phyloP scores from a whole-genome alignment of 805 yeast genomes.

The Pichia gijzeniarum region DNA sequence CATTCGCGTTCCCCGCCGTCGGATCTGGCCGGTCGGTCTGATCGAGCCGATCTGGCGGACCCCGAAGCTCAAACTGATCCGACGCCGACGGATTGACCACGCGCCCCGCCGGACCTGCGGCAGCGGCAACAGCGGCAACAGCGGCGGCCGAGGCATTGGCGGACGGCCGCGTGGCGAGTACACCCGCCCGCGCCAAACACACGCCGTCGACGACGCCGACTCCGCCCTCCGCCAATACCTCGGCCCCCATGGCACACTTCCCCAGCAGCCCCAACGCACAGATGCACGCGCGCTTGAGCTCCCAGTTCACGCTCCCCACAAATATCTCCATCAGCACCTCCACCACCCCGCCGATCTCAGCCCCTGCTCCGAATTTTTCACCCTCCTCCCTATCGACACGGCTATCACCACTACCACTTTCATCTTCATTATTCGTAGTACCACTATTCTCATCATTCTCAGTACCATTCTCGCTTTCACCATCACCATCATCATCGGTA shows the following conservation, averaged over 20 bases:
- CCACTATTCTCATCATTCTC: neutral
- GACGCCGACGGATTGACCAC: too few relatives aligned
- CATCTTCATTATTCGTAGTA: neutral
- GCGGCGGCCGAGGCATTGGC: too few relatives aligned
- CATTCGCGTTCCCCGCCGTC: too few relatives aligned
- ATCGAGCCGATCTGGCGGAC: too few relatives aligned
- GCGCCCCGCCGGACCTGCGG: neutral
- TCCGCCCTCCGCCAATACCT: neutral
- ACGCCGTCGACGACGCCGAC: neutral
- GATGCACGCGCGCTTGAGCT: neutral
- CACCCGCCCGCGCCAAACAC: neutral
- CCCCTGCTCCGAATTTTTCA: neutral
- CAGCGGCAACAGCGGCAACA: neutral
- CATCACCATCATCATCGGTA: neutral
- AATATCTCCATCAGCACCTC: conserved; percentile 1
- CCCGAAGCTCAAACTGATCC: too few relatives aligned
- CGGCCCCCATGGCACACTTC: neutral
- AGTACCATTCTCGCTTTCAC: neutral
- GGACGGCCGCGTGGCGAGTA: too few relatives aligned
- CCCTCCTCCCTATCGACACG: neutral
- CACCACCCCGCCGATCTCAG: neutral
- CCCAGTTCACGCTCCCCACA: conserved; percentile 1
- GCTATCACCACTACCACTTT: neutral
- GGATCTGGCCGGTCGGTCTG: too few relatives aligned
- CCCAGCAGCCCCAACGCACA: neutral